These are phyloP conservation scores for Zymoseptoria brevis DNA, from an alignment of 2,329 filamentous ascomycete genomes.

Conservation along the genomic window DNA sequence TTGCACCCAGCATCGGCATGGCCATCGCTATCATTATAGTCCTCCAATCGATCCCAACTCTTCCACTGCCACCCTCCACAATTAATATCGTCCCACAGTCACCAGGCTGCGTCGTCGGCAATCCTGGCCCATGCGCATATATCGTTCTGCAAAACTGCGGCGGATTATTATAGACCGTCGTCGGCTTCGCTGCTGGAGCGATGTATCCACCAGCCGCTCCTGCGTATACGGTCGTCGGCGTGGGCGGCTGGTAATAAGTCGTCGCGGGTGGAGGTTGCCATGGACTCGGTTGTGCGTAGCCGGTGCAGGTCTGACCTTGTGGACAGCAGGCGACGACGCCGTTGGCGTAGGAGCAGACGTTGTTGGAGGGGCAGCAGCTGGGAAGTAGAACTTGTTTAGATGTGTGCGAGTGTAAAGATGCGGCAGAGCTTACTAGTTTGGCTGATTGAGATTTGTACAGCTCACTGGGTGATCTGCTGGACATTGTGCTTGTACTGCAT, in stretches of 20 bases:
- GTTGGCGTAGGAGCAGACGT: conserved; percentile 27
- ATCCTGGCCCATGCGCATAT: conserved; percentile 25
- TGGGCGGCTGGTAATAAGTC: conserved; percentile 12
- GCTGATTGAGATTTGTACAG: conserved; percentile 36
- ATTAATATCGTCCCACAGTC: conserved; percentile 32
- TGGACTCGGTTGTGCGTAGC: conserved; percentile 14
- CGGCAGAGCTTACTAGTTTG: conserved; percentile 34
- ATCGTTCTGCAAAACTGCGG: conserved; percentile 28
- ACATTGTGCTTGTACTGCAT: conserved; percentile 29
- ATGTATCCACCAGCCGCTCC: conserved; percentile 13
- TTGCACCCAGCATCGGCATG: conserved; percentile 17
- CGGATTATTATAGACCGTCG: conserved; percentile 7
- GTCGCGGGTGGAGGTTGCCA: conserved; percentile 12
- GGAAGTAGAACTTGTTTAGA: background rate
- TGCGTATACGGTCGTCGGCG: conserved; percentile 17
- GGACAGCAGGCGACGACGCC: conserved; percentile 29
- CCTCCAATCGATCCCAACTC: background rate
- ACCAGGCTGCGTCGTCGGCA: conserved; percentile 27
- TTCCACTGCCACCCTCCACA: conserved; percentile 9
- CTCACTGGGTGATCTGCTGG: conserved; percentile 32
- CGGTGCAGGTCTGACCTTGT: conserved; percentile 24
- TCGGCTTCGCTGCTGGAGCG: conserved; percentile 4
- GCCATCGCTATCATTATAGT: conserved; percentile 10
- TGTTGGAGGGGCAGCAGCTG: conserved; percentile 29
- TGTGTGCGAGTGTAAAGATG: background rate